Conservation (phyloP, 2,329 filamentous ascomycete species). For the Monosporascus sp. region DNA sequence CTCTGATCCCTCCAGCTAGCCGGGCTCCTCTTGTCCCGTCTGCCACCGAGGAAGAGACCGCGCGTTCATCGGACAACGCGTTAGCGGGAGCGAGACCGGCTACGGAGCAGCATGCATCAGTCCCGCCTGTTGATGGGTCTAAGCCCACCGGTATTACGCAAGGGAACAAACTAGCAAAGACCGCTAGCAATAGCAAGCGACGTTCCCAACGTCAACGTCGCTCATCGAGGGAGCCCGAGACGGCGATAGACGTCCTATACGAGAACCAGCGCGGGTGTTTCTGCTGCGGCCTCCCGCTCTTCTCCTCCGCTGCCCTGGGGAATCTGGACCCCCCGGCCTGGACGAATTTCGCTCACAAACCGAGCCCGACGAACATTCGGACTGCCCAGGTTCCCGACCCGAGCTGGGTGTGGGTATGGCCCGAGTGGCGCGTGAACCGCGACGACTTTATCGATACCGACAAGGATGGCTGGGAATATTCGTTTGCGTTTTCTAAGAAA, state of each 20-base stretch:
- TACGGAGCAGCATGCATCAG: slow-evolving; percentile 4
- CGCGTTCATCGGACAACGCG: slow-evolving; percentile 4
- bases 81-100: slow-evolving; percentile 12
- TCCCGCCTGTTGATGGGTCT: slow-evolving; percentile 1
- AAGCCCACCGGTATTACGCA: not conserved
- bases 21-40: slow-evolving; percentile 13
- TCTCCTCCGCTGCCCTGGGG: slow-evolving; percentile 78
- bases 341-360: slow-evolving; percentile 65
- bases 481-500: slow-evolving; percentile 70
- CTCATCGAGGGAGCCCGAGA: slow-evolving; percentile 31
- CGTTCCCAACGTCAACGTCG: slow-evolving; percentile 1
- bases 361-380: slow-evolving; percentile 62
- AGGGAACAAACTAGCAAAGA: slow-evolving; percentile 3
- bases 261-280: slow-evolving; percentile 93
- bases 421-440: slow-evolving; percentile 60
- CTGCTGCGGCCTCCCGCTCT: slow-evolving; percentile 83
- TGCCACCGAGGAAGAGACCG: slow-evolving; percentile 4
- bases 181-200: slow-evolving; percentile 3
- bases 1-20: slow-evolving; percentile 18
- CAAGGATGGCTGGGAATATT: slow-evolving; percentile 94
- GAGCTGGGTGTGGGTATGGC: slow-evolving; percentile 84
- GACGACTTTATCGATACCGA: slow-evolving; percentile 67
- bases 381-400: slow-evolving; percentile 93
- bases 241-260: slow-evolving; percentile 79
- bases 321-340: slow-evolving; percentile 81